Conservation (phyloP, 1,284 basidiomycete species). For the Phlebopus sp. region DNA sequence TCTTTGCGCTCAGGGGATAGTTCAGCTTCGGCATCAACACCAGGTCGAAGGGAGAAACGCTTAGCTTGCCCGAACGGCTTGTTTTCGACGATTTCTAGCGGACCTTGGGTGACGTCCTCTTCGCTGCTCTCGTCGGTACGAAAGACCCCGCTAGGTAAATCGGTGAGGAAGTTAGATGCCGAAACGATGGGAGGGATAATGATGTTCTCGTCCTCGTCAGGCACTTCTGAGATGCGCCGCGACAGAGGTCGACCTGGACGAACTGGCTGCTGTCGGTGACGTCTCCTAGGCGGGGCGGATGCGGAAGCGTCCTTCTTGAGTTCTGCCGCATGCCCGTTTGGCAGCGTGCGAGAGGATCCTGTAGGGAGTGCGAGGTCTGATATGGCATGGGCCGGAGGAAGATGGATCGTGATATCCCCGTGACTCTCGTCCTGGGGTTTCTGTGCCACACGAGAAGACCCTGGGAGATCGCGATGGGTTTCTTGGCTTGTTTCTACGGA, state of each 20-base stretch:
- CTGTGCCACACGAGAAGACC: neutral
- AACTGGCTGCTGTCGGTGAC: neutral
- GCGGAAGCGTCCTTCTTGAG: neutral
- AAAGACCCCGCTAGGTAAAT: neutral
- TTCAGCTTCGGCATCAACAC: neutral
- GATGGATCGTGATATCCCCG: constrained; percentile 26
- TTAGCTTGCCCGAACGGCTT: constrained; percentile 42
- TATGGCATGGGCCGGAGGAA: constrained; percentile 61
- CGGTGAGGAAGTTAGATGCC: neutral
- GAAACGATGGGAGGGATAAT: neutral
- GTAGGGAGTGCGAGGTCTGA: constrained; percentile 43
- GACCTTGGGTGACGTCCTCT: constrained; percentile 31
- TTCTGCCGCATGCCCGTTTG: neutral
- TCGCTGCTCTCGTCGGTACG: constrained; percentile 28
- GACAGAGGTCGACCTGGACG: constrained; percentile 30
- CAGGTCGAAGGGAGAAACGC: constrained; percentile 10
- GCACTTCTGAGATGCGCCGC: constrained; percentile 46
- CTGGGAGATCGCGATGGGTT: constrained; percentile 1
- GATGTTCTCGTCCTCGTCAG: constrained; percentile 28
- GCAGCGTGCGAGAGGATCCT: constrained; percentile 11
- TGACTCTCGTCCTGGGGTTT: neutral
- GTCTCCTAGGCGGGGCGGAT: constrained; percentile 10
- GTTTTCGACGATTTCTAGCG: constrained; percentile 57
- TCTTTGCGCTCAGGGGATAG: neutral
- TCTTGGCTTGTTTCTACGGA: constrained; percentile 18